Conservation (phyloP, 2,329 filamentous ascomycete genomes). For the Aspergillus proliferans region DNA sequence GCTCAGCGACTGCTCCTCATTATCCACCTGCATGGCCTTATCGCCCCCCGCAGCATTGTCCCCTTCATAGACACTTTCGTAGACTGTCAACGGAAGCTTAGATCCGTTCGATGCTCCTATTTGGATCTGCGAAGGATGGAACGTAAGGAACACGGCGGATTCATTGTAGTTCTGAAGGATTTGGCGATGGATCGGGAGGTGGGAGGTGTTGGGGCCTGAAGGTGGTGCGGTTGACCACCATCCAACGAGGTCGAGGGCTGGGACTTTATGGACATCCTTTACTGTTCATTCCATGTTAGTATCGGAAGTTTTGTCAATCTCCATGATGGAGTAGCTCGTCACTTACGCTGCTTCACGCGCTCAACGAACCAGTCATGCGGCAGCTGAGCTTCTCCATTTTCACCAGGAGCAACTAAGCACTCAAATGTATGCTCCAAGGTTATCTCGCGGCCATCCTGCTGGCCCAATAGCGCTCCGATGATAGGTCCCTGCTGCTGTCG, state of each 20-base stretch:
- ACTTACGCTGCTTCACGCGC: conserved; percentile 76
- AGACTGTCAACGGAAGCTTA: conserved; percentile 83
- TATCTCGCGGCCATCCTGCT: conserved; percentile 83
- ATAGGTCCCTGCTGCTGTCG: conserved; percentile 69
- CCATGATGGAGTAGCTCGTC: neutral
- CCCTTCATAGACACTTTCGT: conserved; percentile 76
- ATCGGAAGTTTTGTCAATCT: neutral
- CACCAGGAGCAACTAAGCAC: conserved; percentile 52
- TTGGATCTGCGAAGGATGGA: conserved; percentile 62
- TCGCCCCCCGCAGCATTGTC: conserved; percentile 53
- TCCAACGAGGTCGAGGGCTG: conserved; percentile 77
- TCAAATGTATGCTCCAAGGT: conserved; percentile 93
- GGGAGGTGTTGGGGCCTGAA: conserved; percentile 60
- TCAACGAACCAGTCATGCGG: conserved; percentile 67
- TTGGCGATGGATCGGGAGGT: conserved; percentile 71
- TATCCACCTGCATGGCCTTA: conserved; percentile 67
- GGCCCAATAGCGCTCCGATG: conserved; percentile 80
- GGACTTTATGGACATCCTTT: conserved; percentile 79
- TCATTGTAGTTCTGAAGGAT: conserved; percentile 73
- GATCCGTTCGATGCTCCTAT: conserved; percentile 57
- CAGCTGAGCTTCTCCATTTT: conserved; percentile 56
- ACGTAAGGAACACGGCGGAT: conserved; percentile 77
- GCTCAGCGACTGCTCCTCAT: conserved; percentile 51
- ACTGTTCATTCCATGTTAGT: conserved; percentile 47
- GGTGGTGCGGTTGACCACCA: conserved; percentile 79